phyloP scores from a whole-genome alignment of 768 basidiomycete genomes.

The Lepiota venenata region DNA sequence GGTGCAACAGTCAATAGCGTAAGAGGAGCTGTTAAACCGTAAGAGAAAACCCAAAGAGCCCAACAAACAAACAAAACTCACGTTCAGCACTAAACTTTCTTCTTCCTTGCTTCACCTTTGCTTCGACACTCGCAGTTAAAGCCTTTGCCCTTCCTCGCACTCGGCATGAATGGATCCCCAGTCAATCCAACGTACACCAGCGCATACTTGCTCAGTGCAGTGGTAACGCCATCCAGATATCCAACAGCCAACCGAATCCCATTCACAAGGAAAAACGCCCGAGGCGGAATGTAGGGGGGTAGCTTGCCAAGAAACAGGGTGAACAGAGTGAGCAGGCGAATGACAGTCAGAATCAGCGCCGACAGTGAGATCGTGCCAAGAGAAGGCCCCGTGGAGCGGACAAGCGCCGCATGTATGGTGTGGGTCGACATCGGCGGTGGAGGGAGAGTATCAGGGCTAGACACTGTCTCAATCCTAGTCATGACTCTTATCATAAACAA shows the following conservation, averaged over 20 bases:
- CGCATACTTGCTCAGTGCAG: slow-evolving; percentile 54
- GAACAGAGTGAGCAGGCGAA: slow-evolving; percentile 55
- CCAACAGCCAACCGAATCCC: slow-evolving; percentile 46
- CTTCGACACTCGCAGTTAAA: slow-evolving; percentile 33
- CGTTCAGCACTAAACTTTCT: slow-evolving; percentile 56
- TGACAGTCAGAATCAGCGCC: slow-evolving; percentile 68
- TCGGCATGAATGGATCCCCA: slow-evolving; percentile 64
- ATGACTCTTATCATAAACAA: background rate
- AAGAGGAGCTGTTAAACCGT: slow-evolving; percentile 45
- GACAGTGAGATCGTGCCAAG: slow-evolving; percentile 78
- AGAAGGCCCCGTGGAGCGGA: slow-evolving; percentile 77
- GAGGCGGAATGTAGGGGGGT: slow-evolving; percentile 50
- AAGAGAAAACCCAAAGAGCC: background rate
- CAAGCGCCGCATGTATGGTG: slow-evolving; percentile 72
- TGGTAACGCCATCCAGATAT: slow-evolving; percentile 52
- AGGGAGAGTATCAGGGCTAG: slow-evolving; percentile 30
- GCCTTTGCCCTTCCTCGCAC: slow-evolving; percentile 48
- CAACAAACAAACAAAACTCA: slow-evolving; percentile 27
- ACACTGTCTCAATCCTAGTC: background rate
- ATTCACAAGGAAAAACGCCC: slow-evolving; percentile 40
- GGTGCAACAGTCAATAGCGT: slow-evolving; percentile 76
- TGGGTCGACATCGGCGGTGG: slow-evolving; percentile 61
- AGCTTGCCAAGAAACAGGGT: slow-evolving; percentile 50
- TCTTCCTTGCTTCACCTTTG: slow-evolving; percentile 13
- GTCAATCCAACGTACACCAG: slow-evolving; percentile 75